A percentile compares a stretch with the other conserved stretches of the same genome.
Evolutionary conservation across 805 yeast species (phyloP).

Genomic region (Lipomyces oligophaga): DNA sequence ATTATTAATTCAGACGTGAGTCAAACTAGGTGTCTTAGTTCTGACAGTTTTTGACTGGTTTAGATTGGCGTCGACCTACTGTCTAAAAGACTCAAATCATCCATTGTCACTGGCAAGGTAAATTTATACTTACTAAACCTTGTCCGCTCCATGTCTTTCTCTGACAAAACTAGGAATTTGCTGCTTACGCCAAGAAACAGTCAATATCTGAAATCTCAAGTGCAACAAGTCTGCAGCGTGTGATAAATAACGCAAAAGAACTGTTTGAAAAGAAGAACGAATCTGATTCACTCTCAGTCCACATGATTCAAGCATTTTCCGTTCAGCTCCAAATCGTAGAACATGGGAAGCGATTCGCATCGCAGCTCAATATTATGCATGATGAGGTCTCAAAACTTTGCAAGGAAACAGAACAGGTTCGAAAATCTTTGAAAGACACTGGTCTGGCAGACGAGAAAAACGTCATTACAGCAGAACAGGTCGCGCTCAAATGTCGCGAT

Average conservation of each 20-base stretch:
- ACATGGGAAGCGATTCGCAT: conserved; percentile 55
- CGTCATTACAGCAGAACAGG: conserved; percentile 71
- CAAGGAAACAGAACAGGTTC: conserved; percentile 61
- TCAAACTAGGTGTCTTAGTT: too few species aligned
- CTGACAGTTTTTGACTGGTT: too few species aligned
- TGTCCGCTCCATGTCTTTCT: not conserved
- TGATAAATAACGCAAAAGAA: too few species aligned
- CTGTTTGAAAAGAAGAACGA: too few species aligned
- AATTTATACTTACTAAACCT: not conserved
- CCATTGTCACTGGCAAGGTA: conserved; percentile 74
- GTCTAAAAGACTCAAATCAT: conserved; percentile 69
- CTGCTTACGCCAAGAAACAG: conserved; percentile 72
- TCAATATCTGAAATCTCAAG: conserved; percentile 72
- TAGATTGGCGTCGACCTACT: conserved; percentile 70
- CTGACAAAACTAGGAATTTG: conserved; percentile 44
- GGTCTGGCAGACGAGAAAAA: conserved; percentile 79
- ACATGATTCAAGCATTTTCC: conserved; percentile 64
- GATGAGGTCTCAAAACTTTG: conserved; percentile 76
- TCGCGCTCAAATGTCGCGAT: conserved; percentile 82
- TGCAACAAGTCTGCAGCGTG: too few species aligned
- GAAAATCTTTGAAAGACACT: conserved; percentile 79
- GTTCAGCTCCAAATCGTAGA: conserved; percentile 82
- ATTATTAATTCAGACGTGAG: conserved; percentile 22
- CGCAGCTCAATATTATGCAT: conserved; percentile 76
- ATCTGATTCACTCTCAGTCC: conserved; percentile 62